A percentile compares a stretch with the other conserved stretches of the same genome.
Conservation (phyloP, 495 filamentous ascomycete genomes). For the Halenospora varia region DNA sequence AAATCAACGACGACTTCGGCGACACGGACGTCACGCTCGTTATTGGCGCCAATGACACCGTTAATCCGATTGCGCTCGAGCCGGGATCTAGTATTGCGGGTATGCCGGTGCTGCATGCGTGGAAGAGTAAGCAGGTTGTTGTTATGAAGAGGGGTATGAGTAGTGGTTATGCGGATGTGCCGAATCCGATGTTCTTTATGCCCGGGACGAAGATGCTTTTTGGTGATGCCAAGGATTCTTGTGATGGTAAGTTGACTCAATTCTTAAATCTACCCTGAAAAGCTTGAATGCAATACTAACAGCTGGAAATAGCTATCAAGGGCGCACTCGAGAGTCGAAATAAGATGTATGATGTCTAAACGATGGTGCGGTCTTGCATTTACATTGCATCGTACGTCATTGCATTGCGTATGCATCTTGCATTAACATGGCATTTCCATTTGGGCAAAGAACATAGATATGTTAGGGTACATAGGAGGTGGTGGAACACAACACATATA, state of each 20-base stretch:
- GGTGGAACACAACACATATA: too few relatives aligned
- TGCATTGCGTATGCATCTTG: background rate
- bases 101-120: conserved; percentile 82
- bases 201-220: conserved; percentile 80
- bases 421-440: background rate
- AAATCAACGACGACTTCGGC: conserved; percentile 82
- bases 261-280: background rate
- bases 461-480: too few relatives aligned
- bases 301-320: conserved; percentile 43
- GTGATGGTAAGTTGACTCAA: conserved; percentile 53
- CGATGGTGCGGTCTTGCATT: background rate
- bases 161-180: conserved; percentile 76
- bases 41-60: conserved; percentile 82
- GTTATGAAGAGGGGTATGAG: conserved; percentile 85
- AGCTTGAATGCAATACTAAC: background rate
- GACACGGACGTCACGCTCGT: conserved; percentile 82
- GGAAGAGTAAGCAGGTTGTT: conserved; percentile 86
- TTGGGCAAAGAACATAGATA: too few relatives aligned
- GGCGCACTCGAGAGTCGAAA: conserved; percentile 41
- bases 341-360: conserved; percentile 32
- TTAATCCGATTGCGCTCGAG: conserved; percentile 79
- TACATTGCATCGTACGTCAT: background rate
- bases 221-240: conserved; percentile 75
- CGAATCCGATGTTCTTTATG: conserved; percentile 87
- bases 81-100: conserved; percentile 74